Conservation (phyloP, 2,329 filamentous ascomycete species). For the Penicillium oxalicum region DNA sequence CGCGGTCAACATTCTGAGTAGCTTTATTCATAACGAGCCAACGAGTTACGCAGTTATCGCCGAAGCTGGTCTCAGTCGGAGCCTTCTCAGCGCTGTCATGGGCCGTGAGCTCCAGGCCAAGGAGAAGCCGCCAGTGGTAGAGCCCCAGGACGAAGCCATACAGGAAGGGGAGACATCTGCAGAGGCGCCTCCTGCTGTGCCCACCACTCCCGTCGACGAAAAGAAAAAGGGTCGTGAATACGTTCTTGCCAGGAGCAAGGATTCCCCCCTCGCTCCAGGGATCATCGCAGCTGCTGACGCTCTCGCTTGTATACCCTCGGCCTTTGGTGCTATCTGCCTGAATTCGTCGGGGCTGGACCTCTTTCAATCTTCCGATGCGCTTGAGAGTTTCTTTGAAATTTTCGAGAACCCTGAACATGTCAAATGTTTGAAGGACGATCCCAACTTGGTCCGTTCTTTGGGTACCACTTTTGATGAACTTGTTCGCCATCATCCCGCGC, state of each 20-base stretch:
- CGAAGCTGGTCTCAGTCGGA: constrained; percentile 84
- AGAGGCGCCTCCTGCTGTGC: constrained; percentile 35
- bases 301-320: constrained; percentile 77
- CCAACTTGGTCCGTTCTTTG: constrained; percentile 64
- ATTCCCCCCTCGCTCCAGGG: constrained; percentile 52
- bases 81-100: constrained; percentile 75
- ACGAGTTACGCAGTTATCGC: constrained; percentile 95
- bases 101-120: constrained; percentile 34
- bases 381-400: constrained; percentile 89
- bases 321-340: constrained; percentile 88
- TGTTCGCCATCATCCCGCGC: constrained; percentile 79
- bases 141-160: constrained; percentile 15
- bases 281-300: constrained; percentile 86
- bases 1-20: constrained; percentile 82
- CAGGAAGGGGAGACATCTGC: constrained; percentile 27
- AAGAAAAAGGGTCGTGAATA: constrained; percentile 26
- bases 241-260: constrained; percentile 25
- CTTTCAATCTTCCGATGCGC: constrained; percentile 73
- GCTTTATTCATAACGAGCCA: constrained; percentile 97
- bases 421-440: constrained; percentile 71
- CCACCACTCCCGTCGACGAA: constrained; percentile 16
- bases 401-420: constrained; percentile 91
- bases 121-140: constrained; percentile 27
- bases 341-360: constrained; percentile 82
- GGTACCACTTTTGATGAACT: constrained; percentile 90